Conservation (phyloP, 176 grass and related monocot species). For the Aechmea fasciata region DNA sequence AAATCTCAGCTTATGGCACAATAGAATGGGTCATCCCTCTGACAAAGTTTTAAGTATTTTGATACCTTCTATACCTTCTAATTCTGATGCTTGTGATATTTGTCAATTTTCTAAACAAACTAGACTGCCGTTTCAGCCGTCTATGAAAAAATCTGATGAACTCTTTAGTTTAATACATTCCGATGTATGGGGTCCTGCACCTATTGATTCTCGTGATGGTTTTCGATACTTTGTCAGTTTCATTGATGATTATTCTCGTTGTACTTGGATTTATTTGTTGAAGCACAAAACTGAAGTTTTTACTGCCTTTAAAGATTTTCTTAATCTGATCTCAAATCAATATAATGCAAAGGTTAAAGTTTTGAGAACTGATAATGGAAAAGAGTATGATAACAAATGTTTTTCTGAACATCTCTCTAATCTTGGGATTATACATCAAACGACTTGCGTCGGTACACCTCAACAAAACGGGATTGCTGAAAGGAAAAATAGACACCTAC, state of each 20-base stretch:
- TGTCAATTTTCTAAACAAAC: conserved; percentile 11
- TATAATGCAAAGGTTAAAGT: conserved; percentile 2
- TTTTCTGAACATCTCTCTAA: background rate
- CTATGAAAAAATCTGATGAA: background rate
- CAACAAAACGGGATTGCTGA: conserved; percentile 9
- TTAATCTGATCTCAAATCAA: background rate
- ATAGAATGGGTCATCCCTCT: background rate
- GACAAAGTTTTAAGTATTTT: background rate
- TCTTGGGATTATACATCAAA: conserved; percentile 1
- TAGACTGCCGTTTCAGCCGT: background rate
- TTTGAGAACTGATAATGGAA: conserved; percentile 12
- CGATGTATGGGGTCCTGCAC: conserved; percentile 7
- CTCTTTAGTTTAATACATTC: conserved; percentile 15
- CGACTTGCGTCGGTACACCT: background rate
- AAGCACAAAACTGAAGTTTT: conserved; percentile 2
- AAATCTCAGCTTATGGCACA: background rate
- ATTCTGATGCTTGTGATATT: conserved; percentile 2
- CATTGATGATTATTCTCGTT: conserved; percentile 10
- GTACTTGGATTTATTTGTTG: conserved; percentile 2
- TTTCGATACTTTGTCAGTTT: conserved; percentile 19
- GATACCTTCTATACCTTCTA: background rate
- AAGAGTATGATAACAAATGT: conserved; percentile 7
- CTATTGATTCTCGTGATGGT: conserved; percentile 3
- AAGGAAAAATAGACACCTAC: conserved; percentile 8
- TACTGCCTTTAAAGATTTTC: background rate